These are phyloP conservation scores for Echium plantagineum DNA, from an alignment of 257 asterid genomes.

Conservation along the genomic window DNA sequence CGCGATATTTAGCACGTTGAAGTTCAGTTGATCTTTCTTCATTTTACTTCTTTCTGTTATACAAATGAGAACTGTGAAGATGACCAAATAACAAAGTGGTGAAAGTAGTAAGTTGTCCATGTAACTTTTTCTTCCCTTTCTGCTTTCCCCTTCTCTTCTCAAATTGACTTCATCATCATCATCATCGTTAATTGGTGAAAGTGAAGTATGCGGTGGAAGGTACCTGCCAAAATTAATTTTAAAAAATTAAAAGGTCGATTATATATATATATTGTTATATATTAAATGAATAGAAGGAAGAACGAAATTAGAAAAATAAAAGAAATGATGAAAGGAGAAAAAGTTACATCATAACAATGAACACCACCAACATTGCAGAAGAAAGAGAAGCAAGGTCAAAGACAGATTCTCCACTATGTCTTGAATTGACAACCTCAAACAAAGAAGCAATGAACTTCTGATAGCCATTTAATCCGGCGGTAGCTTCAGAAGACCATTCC, in stretches of 20 bases:
- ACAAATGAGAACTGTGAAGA: conserved; percentile 34
- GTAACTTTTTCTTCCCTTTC: conserved; percentile 3
- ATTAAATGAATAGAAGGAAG: no score
- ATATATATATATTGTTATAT: no score
- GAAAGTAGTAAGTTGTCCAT: conserved; percentile 18
- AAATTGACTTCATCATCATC: background rate
- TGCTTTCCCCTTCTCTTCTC: background rate
- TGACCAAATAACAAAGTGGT: conserved; percentile 27
- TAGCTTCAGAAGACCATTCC: conserved; percentile 28
- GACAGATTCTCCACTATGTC: conserved; percentile 44
- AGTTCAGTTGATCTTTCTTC: conserved; percentile 45
- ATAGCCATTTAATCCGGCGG: conserved; percentile 17
- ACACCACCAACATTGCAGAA: conserved; percentile 27
- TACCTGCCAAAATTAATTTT: conserved; percentile 26
- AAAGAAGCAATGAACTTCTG: conserved; percentile 37
- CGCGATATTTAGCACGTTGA: conserved; percentile 31
- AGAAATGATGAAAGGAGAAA: no score
- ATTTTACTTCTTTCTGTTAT: conserved; percentile 31
- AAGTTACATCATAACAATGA: conserved; percentile 42
- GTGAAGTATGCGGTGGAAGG: conserved; percentile 40
- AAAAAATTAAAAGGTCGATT: no score
- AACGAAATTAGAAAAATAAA: no score
- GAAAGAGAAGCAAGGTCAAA: conserved; percentile 29
- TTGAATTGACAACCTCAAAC: conserved; percentile 39
- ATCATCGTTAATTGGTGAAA: conserved; percentile 16